Percentiles rank a stretch among this genome's conserved stretches.
Conservation (phyloP, 148 eudicot genomes). For the Camellia granthamiana region DNA sequence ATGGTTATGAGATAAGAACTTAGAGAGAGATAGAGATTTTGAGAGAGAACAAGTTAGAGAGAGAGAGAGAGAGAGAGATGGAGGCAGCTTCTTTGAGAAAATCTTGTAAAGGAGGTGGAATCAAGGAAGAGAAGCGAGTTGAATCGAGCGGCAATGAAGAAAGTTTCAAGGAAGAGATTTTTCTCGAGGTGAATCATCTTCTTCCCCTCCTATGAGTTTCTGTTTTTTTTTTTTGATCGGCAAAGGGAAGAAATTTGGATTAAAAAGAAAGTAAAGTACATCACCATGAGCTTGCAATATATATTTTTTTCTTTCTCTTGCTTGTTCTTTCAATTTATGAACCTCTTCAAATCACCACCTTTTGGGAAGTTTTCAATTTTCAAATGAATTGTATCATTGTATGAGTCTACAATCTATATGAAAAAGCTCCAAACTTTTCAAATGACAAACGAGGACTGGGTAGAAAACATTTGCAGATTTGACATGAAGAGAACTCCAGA, state of each 20-base stretch:
- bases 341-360: neutral
- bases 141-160: conserved; percentile 24
- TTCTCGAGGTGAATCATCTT: conserved; percentile 24
- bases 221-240: neutral
- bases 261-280: no score
- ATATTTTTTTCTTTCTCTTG: neutral
- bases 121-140: conserved; percentile 28
- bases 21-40: conserved; percentile 3
- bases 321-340: neutral
- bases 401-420: neutral
- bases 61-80: conserved; percentile 21
- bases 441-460: conserved; percentile 15
- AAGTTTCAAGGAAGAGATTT: conserved; percentile 16
- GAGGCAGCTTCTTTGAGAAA: conserved; percentile 22
- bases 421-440: neutral
- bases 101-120: conserved; percentile 14
- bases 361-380: no score
- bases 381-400: neutral
- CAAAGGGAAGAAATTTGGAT: no score
- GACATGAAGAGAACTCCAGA: neutral
- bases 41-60: conserved; percentile 20
- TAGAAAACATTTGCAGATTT: neutral
- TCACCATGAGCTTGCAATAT: no score
- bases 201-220: neutral
- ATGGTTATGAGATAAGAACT: neutral